phyloP scores from a whole-genome alignment of 108 stramenopile species.

The Discostella stelligeroides region DNA sequence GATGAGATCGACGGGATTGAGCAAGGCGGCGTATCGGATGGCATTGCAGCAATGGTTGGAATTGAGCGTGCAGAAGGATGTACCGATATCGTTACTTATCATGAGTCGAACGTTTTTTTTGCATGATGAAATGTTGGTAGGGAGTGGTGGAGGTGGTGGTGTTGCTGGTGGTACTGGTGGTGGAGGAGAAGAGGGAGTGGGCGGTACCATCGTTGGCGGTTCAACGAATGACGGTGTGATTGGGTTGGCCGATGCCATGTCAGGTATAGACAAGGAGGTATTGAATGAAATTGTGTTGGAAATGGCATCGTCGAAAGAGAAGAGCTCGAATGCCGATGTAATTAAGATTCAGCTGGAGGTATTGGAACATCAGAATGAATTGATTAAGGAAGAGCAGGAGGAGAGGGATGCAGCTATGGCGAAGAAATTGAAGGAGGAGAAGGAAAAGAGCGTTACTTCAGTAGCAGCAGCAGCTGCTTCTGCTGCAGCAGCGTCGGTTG shows the following conservation, averaged over 20 bases:
- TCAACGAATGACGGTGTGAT: constrained; percentile 52
- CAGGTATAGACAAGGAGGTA: constrained; percentile 92
- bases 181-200: too few relatives aligned
- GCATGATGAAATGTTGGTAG: constrained; percentile 61
- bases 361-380: constrained; percentile 77
- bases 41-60: constrained; percentile 97
- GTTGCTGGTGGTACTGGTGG: constrained; percentile 47
- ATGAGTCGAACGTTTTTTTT: constrained; percentile 97
- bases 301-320: constrained; percentile 88
- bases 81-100: constrained; percentile 95
- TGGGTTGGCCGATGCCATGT: constrained; percentile 91
- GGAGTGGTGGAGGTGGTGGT: constrained; percentile 16
- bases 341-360: constrained; percentile 85
- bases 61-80: constrained; percentile 91
- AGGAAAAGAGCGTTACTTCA: background rate
- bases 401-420: constrained; percentile 66
- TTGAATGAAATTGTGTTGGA: constrained; percentile 95
- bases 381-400: constrained; percentile 74
- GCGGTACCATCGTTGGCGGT: too few relatives aligned
- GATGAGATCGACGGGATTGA: constrained; percentile 95
- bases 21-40: constrained; percentile 86
- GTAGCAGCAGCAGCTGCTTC: too few relatives aligned
- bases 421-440: constrained; percentile 50
- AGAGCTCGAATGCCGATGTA: constrained; percentile 64
- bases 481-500: background rate